Evolutionary conservation across 805 yeast genomes (phyloP).

Genomic region (Danielia reshetovae): DNA sequence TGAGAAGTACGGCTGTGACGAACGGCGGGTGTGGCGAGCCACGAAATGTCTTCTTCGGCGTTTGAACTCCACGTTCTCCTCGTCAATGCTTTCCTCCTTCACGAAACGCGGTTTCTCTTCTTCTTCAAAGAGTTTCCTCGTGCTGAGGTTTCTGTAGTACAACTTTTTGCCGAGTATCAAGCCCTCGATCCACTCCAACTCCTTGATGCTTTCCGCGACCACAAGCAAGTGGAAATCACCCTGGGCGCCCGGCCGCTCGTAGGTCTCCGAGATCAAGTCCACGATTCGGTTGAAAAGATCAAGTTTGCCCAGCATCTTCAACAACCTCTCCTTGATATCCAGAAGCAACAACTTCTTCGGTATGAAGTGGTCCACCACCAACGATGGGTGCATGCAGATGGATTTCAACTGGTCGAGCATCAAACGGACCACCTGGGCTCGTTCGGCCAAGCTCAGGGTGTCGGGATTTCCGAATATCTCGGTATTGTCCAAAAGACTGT

Average conservation of each 20-base stretch:
- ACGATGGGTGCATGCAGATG: constrained; percentile 63
- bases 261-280: constrained; percentile 27
- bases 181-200: constrained; percentile 75
- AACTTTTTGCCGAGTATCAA: constrained; percentile 68
- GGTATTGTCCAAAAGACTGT: constrained; percentile 27
- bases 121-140: constrained; percentile 48
- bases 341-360: constrained; percentile 64
- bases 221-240: constrained; percentile 30
- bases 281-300: constrained; percentile 48
- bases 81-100: constrained; percentile 9
- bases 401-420: constrained; percentile 44
- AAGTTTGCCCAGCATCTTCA: constrained; percentile 57
- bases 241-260: constrained; percentile 1
- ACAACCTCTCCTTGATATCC: constrained; percentile 57
- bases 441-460: not conserved
- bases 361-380: constrained; percentile 72
- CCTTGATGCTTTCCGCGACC: constrained; percentile 61
- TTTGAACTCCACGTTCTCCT: constrained; percentile 9
- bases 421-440: constrained; percentile 25
- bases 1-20: constrained; percentile 2
- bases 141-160: constrained; percentile 63
- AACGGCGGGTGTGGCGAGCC: constrained; percentile 1
- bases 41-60: constrained; percentile 7
- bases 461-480: constrained; percentile 2
- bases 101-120: not conserved